Evolutionary conservation across 2,329 filamentous ascomycete species (phyloP), one percentile per base, ranked within the genome.

Genomic region (Fusarium chaquense): DNA sequence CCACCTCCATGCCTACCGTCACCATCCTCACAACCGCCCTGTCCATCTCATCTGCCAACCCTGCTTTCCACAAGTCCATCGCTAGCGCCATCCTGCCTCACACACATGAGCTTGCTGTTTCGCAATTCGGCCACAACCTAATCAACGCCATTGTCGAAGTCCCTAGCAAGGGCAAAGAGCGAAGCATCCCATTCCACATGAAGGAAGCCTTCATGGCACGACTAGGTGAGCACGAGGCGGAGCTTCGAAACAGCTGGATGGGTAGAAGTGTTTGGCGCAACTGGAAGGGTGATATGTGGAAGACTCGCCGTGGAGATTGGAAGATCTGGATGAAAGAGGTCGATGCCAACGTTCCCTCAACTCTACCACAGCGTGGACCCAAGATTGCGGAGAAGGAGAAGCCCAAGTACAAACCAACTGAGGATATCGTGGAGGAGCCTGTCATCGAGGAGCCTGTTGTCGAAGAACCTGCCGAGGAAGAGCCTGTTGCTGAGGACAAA

Each of bases 211-310:
- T 88, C 64, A 86, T 89, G 80, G 68, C 78, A 7, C 77, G 80
- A 58, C 80, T 89, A 3, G 83, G 81, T 5, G 75, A 80, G 36
- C 79, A 81, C 55, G 87, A 89, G 76, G 73, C 78, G 22, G 78
- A 82, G 54, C 79, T 89, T 36, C 81, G 87, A 16, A 82, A 86
- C 43, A 83, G 81, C 6, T 88, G 85, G 81, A 81, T 84, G 67
- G 87, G 87, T 0, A 79, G 87, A 11, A 85, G 83, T 58, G 85
- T 87, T 11, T 89, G 87, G 87, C 81, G 85, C 28, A 81, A 80
- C 38, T 89, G 87, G 86, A 85, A 83, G 76, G 86, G 86, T 15
- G 87, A 89, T 64, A 75, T 84, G 76, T 89, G 86, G 86, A 85
- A 83, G 73, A 83, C 83, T 49, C 79, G 83, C 43, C 77, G 83